Conservation (phyloP, 1,284 basidiomycete genomes). For the Cystobasidium pallidum region DNA sequence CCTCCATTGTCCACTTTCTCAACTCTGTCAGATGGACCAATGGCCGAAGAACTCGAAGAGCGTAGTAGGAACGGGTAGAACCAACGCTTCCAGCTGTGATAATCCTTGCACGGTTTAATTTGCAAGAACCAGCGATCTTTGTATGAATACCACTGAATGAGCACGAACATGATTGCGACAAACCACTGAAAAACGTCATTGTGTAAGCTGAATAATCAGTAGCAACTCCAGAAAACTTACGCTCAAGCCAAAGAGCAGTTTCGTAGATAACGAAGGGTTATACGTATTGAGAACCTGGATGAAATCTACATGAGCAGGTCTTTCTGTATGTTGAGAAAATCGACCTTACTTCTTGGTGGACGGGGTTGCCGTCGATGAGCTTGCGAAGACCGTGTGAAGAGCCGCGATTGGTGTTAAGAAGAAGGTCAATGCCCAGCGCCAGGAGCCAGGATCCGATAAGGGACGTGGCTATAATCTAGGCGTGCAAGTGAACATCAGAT, state of each 20-base stretch:
- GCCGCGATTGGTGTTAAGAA: conserved; percentile 29
- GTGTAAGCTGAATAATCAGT: neutral
- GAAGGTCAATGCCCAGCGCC: conserved; percentile 38
- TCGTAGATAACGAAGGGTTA: conserved; percentile 24
- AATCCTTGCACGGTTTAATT: neutral
- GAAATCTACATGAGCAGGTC: neutral
- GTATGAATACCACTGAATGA: conserved; percentile 20
- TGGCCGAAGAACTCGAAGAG: neutral
- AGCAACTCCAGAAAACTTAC: neutral
- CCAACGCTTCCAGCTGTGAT: conserved; percentile 6
- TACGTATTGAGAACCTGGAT: conserved; percentile 10
- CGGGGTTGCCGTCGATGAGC: conserved; percentile 14
- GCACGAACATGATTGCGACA: conserved; percentile 5
- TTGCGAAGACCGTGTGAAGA: conserved; percentile 26
- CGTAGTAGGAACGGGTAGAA: conserved; percentile 13
- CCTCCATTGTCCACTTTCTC: conserved; percentile 13
- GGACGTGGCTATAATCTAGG: conserved; percentile 19
- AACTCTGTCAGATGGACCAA: neutral
- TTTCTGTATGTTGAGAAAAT: neutral
- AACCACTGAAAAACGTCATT: conserved; percentile 3
- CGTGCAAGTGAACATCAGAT: neutral
- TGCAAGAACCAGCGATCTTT: conserved; percentile 22
- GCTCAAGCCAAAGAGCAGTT: conserved; percentile 35
- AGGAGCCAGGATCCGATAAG: conserved; percentile 33
- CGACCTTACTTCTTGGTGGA: conserved; percentile 10